Evolutionary conservation across 768 basidiomycete species (phyloP), one percentile per base, ranked within the genome.

Genomic region (Tricholoma hemisulphureum): DNA sequence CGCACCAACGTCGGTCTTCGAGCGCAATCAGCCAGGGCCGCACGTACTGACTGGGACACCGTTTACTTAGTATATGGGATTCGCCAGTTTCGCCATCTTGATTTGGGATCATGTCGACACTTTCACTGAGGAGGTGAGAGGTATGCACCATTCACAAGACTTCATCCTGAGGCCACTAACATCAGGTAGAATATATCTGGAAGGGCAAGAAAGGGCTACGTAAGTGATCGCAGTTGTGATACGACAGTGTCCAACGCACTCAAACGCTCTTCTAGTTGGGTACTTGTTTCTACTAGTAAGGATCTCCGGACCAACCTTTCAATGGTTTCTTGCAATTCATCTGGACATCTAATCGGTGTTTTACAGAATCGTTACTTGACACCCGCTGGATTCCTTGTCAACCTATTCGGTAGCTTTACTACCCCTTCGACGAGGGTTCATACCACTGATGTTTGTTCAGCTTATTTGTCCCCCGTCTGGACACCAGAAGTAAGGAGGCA

Each of bases 341-440:
- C n/a, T n/a, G n/a, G n/a, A n/a, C n/a, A 49, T 28, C 46, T 49
- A 10, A n/a, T 52, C 26, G 9, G 6, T 20, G 26, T 13, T 20
- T 18, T 4, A 11, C 31, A 87, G 85, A 87, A 87, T 62, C 81
- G 86, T 23, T 88, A 88, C 62, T 69, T 87, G 18, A 85, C 82
- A 0, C 85, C 85, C 0, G 69, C 87, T 2, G 83, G 82, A 1
- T 87, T 88, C 64, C 78, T 86, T 16, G 66, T 86, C 45, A 85
- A 86, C 57, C 63, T 86, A 11, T 78, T 71, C 56, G 82, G 78
- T 76, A 63, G 26, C n/a, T 28, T 4, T 45, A 45, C 23, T 26
- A 29, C 46, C 45, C 46, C 11, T 8, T 8, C 7, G 46, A n/a
- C 4, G 46, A 49, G 16, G 26, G 18, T 49, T 29, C 28, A 28